Evolutionary conservation across 805 yeast genomes (phyloP).

Genomic region (Kodamaea nitidulidarum): DNA sequence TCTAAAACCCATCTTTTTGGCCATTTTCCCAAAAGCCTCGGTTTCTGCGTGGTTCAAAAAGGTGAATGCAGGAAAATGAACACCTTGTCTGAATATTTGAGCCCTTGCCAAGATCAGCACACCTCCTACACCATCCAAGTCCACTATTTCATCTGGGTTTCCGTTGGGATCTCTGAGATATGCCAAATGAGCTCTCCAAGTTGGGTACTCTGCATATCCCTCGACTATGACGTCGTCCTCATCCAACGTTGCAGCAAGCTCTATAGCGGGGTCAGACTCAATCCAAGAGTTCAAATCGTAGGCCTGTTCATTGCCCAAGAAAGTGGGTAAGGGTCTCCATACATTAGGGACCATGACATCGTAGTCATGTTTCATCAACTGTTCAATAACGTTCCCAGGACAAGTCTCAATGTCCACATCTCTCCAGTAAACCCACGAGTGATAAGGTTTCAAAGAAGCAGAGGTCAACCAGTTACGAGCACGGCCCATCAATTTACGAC

Average conservation of each 20-base stretch:
- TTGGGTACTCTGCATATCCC: conserved; percentile 83
- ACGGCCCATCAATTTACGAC: conserved; percentile 81
- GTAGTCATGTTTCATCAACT: conserved; percentile 61
- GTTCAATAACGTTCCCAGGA: conserved; percentile 72
- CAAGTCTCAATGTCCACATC: conserved; percentile 83
- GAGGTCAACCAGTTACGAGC: conserved; percentile 82
- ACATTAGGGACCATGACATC: conserved; percentile 85
- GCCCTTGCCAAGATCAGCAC: conserved; percentile 78
- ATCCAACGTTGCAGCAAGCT: conserved; percentile 56
- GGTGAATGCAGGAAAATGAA: conserved; percentile 81
- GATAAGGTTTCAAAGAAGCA: conserved; percentile 72
- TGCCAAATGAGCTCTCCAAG: conserved; percentile 80
- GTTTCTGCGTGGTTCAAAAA: conserved; percentile 85
- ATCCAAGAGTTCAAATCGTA: conserved; percentile 97
- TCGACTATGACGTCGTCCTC: conserved; percentile 88
- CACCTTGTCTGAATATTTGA: conserved; percentile 68
- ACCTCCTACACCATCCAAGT: conserved; percentile 84
- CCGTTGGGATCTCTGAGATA: conserved; percentile 63
- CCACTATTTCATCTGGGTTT: conserved; percentile 57
- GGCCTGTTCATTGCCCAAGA: conserved; percentile 78
- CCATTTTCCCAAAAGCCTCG: conserved; percentile 82
- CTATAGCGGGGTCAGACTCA: conserved; percentile 74
- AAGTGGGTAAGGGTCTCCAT: conserved; percentile 95
- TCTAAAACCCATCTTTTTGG: conserved; percentile 68
- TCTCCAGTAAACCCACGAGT: conserved; percentile 90